Conservation (phyloP, 2,329 filamentous ascomycete species). For the Alternaria viburni region DNA sequence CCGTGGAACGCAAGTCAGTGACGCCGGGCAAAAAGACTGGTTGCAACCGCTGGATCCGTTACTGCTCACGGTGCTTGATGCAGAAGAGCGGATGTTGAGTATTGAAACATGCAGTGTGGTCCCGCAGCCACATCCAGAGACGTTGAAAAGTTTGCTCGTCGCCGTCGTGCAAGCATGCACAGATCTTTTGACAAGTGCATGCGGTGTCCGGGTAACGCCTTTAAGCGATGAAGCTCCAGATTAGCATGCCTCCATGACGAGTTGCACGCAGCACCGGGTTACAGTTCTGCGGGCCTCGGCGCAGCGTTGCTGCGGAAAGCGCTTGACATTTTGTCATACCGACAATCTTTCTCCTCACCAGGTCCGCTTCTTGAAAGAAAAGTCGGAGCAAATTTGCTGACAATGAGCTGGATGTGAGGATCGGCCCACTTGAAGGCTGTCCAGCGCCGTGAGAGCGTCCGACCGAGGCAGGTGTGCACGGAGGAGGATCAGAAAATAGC, state of each 20-base stretch:
- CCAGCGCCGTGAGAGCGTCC: conserved; percentile 18
- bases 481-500: conserved; percentile 35
- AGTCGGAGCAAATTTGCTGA: conserved; percentile 33
- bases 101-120: conserved; percentile 37
- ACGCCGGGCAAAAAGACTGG: conserved; percentile 16
- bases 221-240: conserved; percentile 30
- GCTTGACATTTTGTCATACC: conserved; percentile 29
- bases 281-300: conserved; percentile 17
- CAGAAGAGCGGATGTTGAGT: conserved; percentile 19
- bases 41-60: conserved; percentile 7
- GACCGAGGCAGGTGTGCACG: conserved; percentile 29
- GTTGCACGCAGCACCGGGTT: conserved; percentile 22
- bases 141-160: conserved; percentile 41
- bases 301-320: conserved; percentile 21
- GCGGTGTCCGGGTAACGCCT: conserved; percentile 31
- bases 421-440: conserved; percentile 30
- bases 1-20: conserved; percentile 22
- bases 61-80: conserved; percentile 14
- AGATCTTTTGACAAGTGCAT: conserved; percentile 33
- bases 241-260: conserved; percentile 24
- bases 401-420: conserved; percentile 19
- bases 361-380: conserved; percentile 29
- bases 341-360: conserved; percentile 10
- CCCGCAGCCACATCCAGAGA: conserved; percentile 28
- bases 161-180: conserved; percentile 30